A percentile compares a stretch with the other conserved stretches of the same genome.
Evolutionary conservation across 176 grass and related monocot species (phyloP).

Genomic region (Thinopyrum elongatum): DNA sequence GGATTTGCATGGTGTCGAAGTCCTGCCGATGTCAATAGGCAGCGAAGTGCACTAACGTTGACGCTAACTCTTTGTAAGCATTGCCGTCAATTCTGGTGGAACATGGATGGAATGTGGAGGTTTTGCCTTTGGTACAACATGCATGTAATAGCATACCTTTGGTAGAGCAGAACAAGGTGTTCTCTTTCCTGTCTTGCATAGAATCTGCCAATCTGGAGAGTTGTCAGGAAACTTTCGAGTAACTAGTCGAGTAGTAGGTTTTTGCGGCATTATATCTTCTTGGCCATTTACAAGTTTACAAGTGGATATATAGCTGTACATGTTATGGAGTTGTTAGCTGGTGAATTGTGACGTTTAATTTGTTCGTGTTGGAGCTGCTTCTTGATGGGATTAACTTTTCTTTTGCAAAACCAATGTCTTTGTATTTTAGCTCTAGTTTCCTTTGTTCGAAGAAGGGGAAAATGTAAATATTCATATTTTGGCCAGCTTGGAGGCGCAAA

Average conservation of each 20-base stretch:
- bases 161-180: conserved; percentile 19
- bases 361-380: neutral
- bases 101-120: neutral
- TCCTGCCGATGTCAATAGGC: neutral
- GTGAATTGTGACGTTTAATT: neutral
- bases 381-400: too few relatives aligned
- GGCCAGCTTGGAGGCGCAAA: too few relatives aligned
- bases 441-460: too few relatives aligned
- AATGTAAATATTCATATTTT: too few relatives aligned
- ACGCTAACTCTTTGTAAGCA: conserved; percentile 15
- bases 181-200: conserved; percentile 7
- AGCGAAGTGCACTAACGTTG: conserved; percentile 18
- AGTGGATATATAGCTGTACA: conserved; percentile 49
- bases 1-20: conserved; percentile 21
- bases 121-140: conserved; percentile 12
- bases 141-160: neutral
- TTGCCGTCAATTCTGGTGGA: neutral
- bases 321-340: conserved; percentile 1
- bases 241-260: conserved; percentile 36
- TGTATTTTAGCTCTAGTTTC: too few relatives aligned
- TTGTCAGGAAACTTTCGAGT: neutral
- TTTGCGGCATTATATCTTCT: conserved; percentile 28
- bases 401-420: too few relatives aligned
- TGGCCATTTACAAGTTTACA: neutral
- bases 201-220: neutral